Evolutionary conservation across 2,329 filamentous ascomycete genomes (phyloP).

Genomic region (Pseudogymnoascus sp.): DNA sequence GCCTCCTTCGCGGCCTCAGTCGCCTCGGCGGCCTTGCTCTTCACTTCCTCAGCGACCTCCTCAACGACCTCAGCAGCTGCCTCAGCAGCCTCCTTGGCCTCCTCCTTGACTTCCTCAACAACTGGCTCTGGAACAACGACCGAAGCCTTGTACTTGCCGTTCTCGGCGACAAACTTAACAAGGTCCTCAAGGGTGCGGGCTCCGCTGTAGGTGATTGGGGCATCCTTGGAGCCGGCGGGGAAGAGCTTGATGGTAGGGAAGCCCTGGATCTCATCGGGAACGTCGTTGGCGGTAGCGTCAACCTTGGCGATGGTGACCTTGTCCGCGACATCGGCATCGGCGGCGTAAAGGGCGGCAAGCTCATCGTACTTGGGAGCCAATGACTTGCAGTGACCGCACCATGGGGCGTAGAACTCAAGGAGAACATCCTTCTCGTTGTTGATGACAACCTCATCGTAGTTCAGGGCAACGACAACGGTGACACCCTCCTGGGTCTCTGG

Average conservation of each 20-base stretch:
- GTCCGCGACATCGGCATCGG: conserved; percentile 66
- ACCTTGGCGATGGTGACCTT: conserved; percentile 95
- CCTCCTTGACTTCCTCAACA: conserved; percentile 42
- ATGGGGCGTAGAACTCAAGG: conserved; percentile 96
- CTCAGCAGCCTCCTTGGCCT: conserved; percentile 31
- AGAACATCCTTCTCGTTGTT: conserved; percentile 95
- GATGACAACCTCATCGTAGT: conserved; percentile 83
- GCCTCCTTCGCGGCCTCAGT: conserved; percentile 32
- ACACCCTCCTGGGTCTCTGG: conserved; percentile 92
- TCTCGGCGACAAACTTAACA: conserved; percentile 86
- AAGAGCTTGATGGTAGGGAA: conserved; percentile 99
- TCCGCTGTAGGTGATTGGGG: conserved; percentile 79
- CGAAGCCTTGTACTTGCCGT: conserved; percentile 79
- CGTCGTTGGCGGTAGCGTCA: conserved; percentile 91
- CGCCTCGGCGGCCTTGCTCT: conserved; percentile 38
- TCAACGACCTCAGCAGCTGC: conserved; percentile 35
- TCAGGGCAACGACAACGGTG: conserved; percentile 82
- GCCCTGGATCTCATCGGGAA: conserved; percentile 91
- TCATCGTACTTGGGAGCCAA: conserved; percentile 96
- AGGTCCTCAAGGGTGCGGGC: conserved; percentile 86
- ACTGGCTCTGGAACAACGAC: conserved; percentile 49
- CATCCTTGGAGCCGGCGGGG: conserved; percentile 79
- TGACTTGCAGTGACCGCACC: conserved; percentile 99
- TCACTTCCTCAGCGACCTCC: conserved; percentile 39
- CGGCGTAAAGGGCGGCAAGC: conserved; percentile 68